Base-by-base conservation (phyloP, 2,329 filamentous ascomycete genomes). In the Nemania sp. region DNA sequence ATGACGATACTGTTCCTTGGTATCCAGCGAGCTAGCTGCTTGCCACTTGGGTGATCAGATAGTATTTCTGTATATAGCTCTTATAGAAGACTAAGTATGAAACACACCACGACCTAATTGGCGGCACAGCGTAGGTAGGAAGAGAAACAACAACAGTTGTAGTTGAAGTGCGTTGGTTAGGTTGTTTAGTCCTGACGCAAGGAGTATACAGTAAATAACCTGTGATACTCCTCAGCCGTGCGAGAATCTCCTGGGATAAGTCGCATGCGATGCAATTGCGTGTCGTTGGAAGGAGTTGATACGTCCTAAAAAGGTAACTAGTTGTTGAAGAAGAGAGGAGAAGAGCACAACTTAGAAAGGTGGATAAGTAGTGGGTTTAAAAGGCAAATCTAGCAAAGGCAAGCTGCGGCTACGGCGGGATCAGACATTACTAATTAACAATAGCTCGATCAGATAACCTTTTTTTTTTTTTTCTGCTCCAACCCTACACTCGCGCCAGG, bases 171-270 rank as follows among this genome's bases (percentile, higher is more conserved):
- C 3, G 13, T 54, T 59, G 61, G 62, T 74, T 71, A 71, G 73
- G 70, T 73, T 69, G 70, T 66, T 73, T 79, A 79, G 79, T 84
- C 85, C 85, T 87, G 86, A 88, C 86, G 86, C 86, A 88, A 88
- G 86, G 86, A 88, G 86, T 87, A 87, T 86, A 85, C 85, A 87
- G 85, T 85, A 80, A 75, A 72, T 73, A 75, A 77, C 82, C 86
- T 85, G 85, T 81, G 77, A 87, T 87, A 88, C 86, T 86, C 86
- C 86, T 88, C 86, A 88, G 86, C 86, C 86, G 84, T 88, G 82
- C 83, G 83, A 82, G 70, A 78, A 68, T 71, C 76, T 72, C 71
- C 66, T 74, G 69, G 70, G 55, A 72, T 70, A 68, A 78, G 74
- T 73, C 74, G 72, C 82, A 84, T 84, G 77, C 72, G 76, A 69